Evolutionary conservation across 352 stramenopile genomes (phyloP).

Genomic region (Phytopythium helicoides): DNA sequence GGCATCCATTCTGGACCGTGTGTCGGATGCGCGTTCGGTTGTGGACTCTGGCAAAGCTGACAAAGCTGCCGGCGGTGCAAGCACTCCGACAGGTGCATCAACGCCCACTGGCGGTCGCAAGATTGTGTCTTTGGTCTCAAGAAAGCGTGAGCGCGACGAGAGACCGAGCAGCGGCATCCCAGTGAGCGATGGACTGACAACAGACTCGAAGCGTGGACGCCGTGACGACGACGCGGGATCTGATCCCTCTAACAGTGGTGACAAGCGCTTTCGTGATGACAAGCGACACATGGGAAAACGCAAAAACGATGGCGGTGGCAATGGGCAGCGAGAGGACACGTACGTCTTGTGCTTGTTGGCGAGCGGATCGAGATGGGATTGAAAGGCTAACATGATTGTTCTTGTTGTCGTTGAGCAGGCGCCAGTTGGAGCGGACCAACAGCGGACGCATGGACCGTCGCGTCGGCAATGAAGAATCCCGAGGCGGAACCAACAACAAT

Average conservation of each 20-base stretch:
- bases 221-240: conserved; percentile 19
- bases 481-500: conserved; percentile 16
- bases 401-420: neutral
- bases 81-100: conserved; percentile 4
- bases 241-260: conserved; percentile 11
- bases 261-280: conserved; percentile 36
- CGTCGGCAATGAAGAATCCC: conserved; percentile 19
- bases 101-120: conserved; percentile 33
- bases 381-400: no score
- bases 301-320: conserved; percentile 20
- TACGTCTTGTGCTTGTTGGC: no score
- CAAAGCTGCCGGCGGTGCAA: neutral
- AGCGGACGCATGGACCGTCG: conserved; percentile 20
- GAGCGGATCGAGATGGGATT: no score
- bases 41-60: neutral
- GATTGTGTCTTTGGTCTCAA: conserved; percentile 76
- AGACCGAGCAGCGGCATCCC: conserved; percentile 8
- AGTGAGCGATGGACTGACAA: conserved; percentile 4
- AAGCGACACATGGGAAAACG: conserved; percentile 54
- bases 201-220: conserved; percentile 48
- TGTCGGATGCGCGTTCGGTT: neutral
- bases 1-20: neutral
- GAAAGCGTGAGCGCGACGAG: conserved; percentile 65
- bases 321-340: conserved; percentile 50
- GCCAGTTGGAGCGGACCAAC: conserved; percentile 4